Conservation (phyloP, 106 monocot genomes). For the Narthecium ossifragum region DNA sequence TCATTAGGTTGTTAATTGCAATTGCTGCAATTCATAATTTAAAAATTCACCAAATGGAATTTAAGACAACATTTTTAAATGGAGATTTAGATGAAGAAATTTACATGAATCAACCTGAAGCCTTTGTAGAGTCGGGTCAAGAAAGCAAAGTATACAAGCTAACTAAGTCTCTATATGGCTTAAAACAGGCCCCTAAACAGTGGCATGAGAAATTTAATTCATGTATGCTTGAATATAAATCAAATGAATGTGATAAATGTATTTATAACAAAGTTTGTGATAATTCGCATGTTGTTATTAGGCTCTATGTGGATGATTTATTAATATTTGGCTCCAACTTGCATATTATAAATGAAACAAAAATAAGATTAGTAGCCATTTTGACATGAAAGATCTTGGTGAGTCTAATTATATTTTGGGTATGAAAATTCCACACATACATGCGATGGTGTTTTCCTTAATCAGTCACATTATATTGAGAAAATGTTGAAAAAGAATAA, state of each 20-base stretch:
- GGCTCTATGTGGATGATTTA: background rate
- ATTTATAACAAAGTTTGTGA: background rate
- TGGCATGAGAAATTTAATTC: conserved; percentile 5
- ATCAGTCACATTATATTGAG: conserved; percentile 1
- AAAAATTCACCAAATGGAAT: background rate
- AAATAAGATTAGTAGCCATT: background rate
- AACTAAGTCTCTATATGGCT: background rate
- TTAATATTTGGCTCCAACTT: background rate
- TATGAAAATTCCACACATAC: background rate
- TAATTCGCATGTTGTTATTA: background rate
- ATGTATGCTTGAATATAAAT: background rate
- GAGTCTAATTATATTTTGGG: background rate
- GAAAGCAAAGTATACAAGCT: background rate
- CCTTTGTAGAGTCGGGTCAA: background rate
- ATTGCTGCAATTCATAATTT: background rate
- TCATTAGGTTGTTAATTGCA: background rate
- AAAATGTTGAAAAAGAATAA: background rate
- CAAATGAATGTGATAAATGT: background rate
- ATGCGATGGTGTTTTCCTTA: background rate
- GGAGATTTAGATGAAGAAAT: background rate
- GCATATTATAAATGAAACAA: background rate
- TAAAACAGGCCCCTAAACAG: background rate
- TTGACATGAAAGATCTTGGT: conserved; percentile 3
- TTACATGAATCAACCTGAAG: background rate
- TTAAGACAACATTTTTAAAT: conserved; percentile 1